Base-by-base conservation (phyloP, 441 rosid species). In the Euphorbia corollata region DNA sequence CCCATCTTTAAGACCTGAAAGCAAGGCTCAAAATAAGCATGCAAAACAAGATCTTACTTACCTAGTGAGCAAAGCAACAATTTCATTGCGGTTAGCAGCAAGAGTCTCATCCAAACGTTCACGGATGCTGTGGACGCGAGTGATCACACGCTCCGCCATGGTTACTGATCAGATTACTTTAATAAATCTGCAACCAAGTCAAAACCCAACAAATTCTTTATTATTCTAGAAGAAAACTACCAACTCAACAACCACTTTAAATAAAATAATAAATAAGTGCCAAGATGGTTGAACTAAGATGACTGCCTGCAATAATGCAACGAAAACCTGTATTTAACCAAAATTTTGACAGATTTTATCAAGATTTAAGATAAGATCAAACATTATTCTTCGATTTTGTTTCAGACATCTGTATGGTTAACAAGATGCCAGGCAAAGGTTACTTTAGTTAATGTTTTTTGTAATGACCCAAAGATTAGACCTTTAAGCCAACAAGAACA, bases 71-170 rank as follows among this genome's bases (percentile, higher is more conserved):
- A 94, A 83, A 67, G 97, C 89, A 75, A 94, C 80, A 67, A 94
- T 84, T 71, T 91, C 97, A 68, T 94, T 91, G 66, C 90, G 88
- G 70, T 89, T 83, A 71, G 78, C 77, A 68, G 74, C 64, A n/a
- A 94, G 94, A 36, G 95, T 91, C 71, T 85, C 85, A 47, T 86
- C 86, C 80, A 94, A 76, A 63, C 99, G 99, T 78, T 91, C 97
- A 64, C 96, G 89, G 65, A 90, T 89, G 81, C 98, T 94, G 72
- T 86, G 96, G 45, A 82, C 92, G 58, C 98, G 88, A 67, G 99
- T 88, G 54, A 94, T 69, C 57, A 61, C 76, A 65, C 83, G 83
- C 8, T 83, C 89, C 23, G 85, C 71, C 79, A 76, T 76, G 13
- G 71, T 65, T 64, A 6, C 41, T 65, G 47, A 32, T 66, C 47